Conservation (phyloP, 345 rosid species). For the Kandelia obovata region DNA sequence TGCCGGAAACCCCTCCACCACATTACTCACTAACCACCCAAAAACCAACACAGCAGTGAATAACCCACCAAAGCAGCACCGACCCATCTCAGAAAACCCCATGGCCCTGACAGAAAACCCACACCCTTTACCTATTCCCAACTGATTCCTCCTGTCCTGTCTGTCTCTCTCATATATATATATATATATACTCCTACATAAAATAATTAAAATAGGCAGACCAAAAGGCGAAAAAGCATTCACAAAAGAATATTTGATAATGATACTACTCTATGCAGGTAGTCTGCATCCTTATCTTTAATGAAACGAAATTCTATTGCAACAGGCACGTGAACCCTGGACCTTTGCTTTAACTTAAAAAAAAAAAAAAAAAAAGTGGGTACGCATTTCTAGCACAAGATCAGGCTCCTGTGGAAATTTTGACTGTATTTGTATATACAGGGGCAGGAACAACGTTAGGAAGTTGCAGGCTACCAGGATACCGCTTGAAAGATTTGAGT, state of each 20-base stretch:
- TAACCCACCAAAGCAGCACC: slow-evolving; percentile 24
- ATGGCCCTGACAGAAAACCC: not conserved
- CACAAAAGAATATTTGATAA: slow-evolving; percentile 10
- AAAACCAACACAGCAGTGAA: slow-evolving; percentile 19
- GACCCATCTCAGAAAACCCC: slow-evolving; percentile 30
- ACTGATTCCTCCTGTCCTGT: slow-evolving; percentile 7
- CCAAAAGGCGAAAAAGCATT: not conserved
- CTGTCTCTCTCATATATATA: too few relatives aligned
- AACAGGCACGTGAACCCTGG: slow-evolving; percentile 41
- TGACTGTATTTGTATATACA: not conserved
- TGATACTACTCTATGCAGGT: slow-evolving; percentile 8
- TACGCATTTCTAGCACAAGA: slow-evolving; percentile 8
- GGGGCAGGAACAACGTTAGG: too few relatives aligned
- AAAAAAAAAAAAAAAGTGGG: too few relatives aligned
- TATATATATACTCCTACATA: too few relatives aligned
- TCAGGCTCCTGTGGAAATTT: not conserved
- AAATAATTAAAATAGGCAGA: not conserved
- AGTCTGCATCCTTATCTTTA: not conserved
- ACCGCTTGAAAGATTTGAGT: too few relatives aligned
- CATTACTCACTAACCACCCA: slow-evolving; percentile 22
- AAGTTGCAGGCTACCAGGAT: too few relatives aligned
- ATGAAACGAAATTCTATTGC: slow-evolving; percentile 26
- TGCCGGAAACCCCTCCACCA: slow-evolving; percentile 47
- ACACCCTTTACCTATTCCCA: slow-evolving; percentile 13
- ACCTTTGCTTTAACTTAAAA: slow-evolving; percentile 18